Base-by-base conservation (phyloP, 148 eudicot genomes). In the Vaccinium myrtillus region DNA sequence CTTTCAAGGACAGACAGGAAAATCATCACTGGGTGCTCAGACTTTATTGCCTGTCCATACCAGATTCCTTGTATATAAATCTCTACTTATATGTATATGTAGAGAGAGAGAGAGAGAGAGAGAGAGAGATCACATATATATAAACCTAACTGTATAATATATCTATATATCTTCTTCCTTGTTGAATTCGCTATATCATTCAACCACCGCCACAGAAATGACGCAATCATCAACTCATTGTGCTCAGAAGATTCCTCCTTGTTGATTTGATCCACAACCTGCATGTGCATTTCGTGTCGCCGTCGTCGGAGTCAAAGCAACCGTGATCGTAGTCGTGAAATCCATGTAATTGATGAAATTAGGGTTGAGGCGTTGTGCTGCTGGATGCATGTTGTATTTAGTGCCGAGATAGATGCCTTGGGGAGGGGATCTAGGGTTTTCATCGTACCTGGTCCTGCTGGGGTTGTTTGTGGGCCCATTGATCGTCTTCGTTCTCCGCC, bases 361-460 rank as follows among this genome's bases (percentile, higher is more conserved):
- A 86, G 89, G 92, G 54, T 56, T 49, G 77, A 18, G 2, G 71
- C 23, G 71, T 30, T 65, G 32, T 23, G 71, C 23, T 36, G 85
- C 81, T 81, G 75, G 84, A 88, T 90, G 91, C 55, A 54, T 83
- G 61, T 39, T 36, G 11, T 65, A 3, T 16, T 56, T 55, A 1
- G 81, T n/a, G 81, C 11, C 23, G 56, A 81, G 55, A 82, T 94
- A 94, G 88, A 92, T 93, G 96, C 92, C 90, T 75, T 59, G 89
- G 73, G 89, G 88, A 86, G 91, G 91, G 87, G 92, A 90, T 92
- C 90, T 94, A 89, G 95, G 95, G 92, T 92, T 95, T 85, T 69
- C 74, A 30, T 82, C 83, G 69, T 87, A 69, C 86, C 89, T 87
- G 87, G 84, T 81, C 46, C 54, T 81, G 43, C 80, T 86, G 82